Base-by-base conservation (phyloP, 2,329 filamentous ascomycete genomes). In the Epicoccum sorghinum region DNA sequence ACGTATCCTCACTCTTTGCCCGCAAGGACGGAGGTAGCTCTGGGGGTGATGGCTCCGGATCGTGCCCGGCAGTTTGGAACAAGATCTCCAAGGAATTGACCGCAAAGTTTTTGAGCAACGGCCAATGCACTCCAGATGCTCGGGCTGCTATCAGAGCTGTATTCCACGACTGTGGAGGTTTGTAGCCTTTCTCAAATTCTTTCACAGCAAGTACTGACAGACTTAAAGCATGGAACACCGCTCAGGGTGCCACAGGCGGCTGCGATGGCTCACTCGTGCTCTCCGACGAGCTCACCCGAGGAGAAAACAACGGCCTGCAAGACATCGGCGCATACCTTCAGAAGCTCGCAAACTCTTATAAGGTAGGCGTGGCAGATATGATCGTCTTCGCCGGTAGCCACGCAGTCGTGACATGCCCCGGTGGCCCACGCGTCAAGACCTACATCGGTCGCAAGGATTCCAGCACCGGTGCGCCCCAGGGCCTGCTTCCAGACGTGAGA, bases 301-400 rank as follows among this genome's bases (percentile, higher is more conserved):
- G 50, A 3, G 68, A 73, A 36, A 71, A 83, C 64, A 61, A 54
- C 4, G 80, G 79, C 0, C 69, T 84, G 4, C 55, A 69, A 46
- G 66, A 64, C 4, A 78, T 80, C 32, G 73, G 69, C 4, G 55
- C 58, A 4, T 68, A 72, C 46, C 68, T 77, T 1, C 59, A 65
- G 71, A 77, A 64, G 75, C 73, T 47, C 18, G 58, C 59, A 23
- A 69, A 74, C 41, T 78, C 18, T 18, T 18, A 76, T 48, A 64
- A 56, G 10, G 62, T 62, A 25, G 43, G 57, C n/a, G 44, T 52
- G 14, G 55, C 43, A 55, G 48, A 42, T 55, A 58, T 44, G 27
- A 36, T 52, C 30, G 49, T 62, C 36, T 61, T 64, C 25, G 62
- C 59, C 3, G 53, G 38, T 39, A 45, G 53, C n/a, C 35, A 55